phyloP scores from a whole-genome alignment of 345 rosid genomes.

The Salix dunnii region DNA sequence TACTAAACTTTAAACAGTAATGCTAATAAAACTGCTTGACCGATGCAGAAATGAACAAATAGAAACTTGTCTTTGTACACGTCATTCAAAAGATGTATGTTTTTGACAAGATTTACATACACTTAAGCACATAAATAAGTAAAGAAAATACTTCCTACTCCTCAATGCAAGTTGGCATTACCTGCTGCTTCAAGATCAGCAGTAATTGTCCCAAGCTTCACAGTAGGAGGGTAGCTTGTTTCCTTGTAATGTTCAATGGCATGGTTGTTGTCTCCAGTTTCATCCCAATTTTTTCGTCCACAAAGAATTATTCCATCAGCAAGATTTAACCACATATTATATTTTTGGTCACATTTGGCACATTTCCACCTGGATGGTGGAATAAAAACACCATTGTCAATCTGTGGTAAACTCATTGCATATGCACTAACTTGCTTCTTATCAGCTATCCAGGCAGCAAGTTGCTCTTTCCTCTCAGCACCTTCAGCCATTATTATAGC shows the following conservation, averaged over 20 bases:
- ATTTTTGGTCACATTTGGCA: slow-evolving; percentile 79
- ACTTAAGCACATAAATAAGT: not conserved
- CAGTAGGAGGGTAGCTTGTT: slow-evolving; percentile 89
- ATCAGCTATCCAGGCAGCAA: slow-evolving; percentile 95
- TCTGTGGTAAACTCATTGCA: slow-evolving; percentile 73
- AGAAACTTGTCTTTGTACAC: not conserved
- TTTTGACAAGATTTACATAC: not conserved
- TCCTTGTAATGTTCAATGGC: slow-evolving; percentile 86
- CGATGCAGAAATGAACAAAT: not conserved
- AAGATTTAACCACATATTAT: slow-evolving; percentile 95
- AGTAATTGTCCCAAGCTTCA: slow-evolving; percentile 94
- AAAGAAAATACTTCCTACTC: not conserved
- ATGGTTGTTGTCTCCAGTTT: slow-evolving; percentile 96
- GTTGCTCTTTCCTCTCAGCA: slow-evolving; percentile 83
- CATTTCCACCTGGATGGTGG: slow-evolving; percentile 96
- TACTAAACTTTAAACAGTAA: not conserved
- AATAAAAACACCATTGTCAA: slow-evolving; percentile 64
- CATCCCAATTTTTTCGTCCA: slow-evolving; percentile 96
- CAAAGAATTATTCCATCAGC: slow-evolving; percentile 98
- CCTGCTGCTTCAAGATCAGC: slow-evolving; percentile 97
- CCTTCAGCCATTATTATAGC: slow-evolving; percentile 71
- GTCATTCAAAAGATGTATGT: not conserved
- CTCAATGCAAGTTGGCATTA: slow-evolving; percentile 38
- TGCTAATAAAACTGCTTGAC: not conserved
- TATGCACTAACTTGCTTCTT: slow-evolving; percentile 72